Evolutionary conservation across 257 asterid species (phyloP), one percentile per base, ranked within the genome.

Genomic region (Salvia splendens): DNA sequence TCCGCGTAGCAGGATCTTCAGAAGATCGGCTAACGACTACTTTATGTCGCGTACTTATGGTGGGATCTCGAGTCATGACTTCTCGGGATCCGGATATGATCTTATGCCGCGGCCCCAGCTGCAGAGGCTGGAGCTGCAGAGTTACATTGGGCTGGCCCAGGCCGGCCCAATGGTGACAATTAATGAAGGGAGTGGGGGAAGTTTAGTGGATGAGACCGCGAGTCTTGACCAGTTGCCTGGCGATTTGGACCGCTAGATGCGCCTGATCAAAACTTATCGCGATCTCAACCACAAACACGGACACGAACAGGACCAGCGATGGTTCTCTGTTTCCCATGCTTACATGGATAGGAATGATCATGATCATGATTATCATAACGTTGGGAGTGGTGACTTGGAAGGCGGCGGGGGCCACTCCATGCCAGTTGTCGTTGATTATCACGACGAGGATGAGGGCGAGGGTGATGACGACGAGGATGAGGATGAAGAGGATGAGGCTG

Each of bases 11-110:
- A 75, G 82, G 73, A 47, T 81, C 36, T 87, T 87, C 81, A 74
- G 64, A 67, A 79, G 81, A 77, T 72, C 95, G 2, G 92, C 96
- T 0, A 88, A 86, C 6, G 96, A 86, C 51, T 90, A 86, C 77
- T 87, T 78, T 56, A 81, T 78, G 28, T 73, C 86, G 0, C 83
- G 75, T 30, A 60, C 81, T 51, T 10, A 65, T 33, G 83, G 80
- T 2, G 82, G 41, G 54, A 7, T 80, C 65, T 75, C 75, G 1
- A 56, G 70, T 36, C 61, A 77, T 3, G 88, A 81, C 15, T 51
- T 38, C 35, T 79, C 86, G 43, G 49, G 15, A 8, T 73, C 89
- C 3, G 82, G 80, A 0, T 71, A 85, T 46, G 83, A 61, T 55
- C 73, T 62, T 6, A 17, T 74, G 36, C 78, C 80, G 38, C 38